phyloP scores from a whole-genome alignment of 2,329 filamentous ascomycete species.

The Sporothrix mexicana region DNA sequence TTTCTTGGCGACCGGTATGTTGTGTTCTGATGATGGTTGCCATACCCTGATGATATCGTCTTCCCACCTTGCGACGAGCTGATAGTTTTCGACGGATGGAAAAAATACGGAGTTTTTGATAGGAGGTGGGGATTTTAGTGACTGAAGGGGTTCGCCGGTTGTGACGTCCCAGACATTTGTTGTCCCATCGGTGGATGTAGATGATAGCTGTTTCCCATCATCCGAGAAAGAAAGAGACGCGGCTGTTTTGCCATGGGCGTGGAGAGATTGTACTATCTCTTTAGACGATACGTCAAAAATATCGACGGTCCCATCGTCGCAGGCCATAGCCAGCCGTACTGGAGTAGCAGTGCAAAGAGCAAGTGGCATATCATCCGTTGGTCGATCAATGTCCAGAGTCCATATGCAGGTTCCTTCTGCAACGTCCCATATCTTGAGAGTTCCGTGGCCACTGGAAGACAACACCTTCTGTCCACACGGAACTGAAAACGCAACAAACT shows the following conservation, averaged over 20 bases:
- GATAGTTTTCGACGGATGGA: too few relatives aligned
- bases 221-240: background rate
- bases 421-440: background rate
- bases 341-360: background rate
- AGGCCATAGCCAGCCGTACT: background rate
- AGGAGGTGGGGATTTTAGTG: too few relatives aligned
- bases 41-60: background rate
- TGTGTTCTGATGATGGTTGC: background rate
- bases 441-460: background rate
- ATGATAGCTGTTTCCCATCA: background rate
- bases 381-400: background rate
- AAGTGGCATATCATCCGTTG: too few relatives aligned
- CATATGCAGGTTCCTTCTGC: background rate
- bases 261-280: background rate
- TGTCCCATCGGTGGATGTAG: background rate
- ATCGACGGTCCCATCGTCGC: background rate
- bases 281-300: background rate
- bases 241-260: background rate
- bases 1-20: background rate
- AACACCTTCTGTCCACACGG: background rate
- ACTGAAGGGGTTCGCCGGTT: too few relatives aligned
- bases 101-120: too few relatives aligned
- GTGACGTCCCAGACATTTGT: background rate
- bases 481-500: background rate
- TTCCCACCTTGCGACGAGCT: background rate